Percentiles rank a stretch among this genome's conserved stretches.
phyloP scores from a whole-genome alignment of 1,284 basidiomycete genomes.

The Xerocomus cyaneibrunnescens region DNA sequence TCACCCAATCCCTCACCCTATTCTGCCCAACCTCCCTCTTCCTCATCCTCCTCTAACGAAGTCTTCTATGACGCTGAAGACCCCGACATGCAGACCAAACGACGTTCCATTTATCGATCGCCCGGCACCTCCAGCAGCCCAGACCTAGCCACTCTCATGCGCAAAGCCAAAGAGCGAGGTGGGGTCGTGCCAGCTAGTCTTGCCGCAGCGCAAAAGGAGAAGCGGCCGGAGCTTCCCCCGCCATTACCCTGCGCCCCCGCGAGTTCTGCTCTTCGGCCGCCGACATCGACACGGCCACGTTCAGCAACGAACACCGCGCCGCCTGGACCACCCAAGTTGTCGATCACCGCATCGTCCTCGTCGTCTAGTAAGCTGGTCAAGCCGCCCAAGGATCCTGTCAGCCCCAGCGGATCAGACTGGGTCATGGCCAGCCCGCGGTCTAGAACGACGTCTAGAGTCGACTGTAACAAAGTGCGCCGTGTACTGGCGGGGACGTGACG shows the following conservation, averaged over 20 bases:
- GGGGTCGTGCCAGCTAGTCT: slow-evolving; percentile 39
- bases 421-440: slow-evolving; percentile 47
- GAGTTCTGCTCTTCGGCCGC: slow-evolving; percentile 10
- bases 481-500: not conserved
- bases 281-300: slow-evolving; percentile 29
- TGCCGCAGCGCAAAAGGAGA: slow-evolving; percentile 35
- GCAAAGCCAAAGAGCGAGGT: slow-evolving; percentile 73
- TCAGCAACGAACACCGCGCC: slow-evolving; percentile 38
- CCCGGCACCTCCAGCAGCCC: slow-evolving; percentile 86
- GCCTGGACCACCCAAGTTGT: slow-evolving; percentile 27
- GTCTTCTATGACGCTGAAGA: slow-evolving; percentile 65
- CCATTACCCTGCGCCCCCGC: slow-evolving; percentile 40
- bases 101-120: slow-evolving; percentile 83
- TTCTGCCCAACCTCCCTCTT: slow-evolving; percentile 38
- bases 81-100: slow-evolving; percentile 63
- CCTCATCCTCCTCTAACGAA: slow-evolving; percentile 49
- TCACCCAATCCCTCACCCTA: slow-evolving; percentile 33
- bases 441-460: slow-evolving; percentile 42
- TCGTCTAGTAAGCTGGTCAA: slow-evolving; percentile 25
- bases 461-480: slow-evolving; percentile 45
- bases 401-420: slow-evolving; percentile 49
- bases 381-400: slow-evolving; percentile 28
- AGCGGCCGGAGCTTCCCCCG: slow-evolving; percentile 47
- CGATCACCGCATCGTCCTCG: slow-evolving; percentile 31
- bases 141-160: slow-evolving; percentile 79